phyloP scores from a whole-genome alignment of 2,329 filamentous ascomycete genomes.

The Penicillium oxalicum region DNA sequence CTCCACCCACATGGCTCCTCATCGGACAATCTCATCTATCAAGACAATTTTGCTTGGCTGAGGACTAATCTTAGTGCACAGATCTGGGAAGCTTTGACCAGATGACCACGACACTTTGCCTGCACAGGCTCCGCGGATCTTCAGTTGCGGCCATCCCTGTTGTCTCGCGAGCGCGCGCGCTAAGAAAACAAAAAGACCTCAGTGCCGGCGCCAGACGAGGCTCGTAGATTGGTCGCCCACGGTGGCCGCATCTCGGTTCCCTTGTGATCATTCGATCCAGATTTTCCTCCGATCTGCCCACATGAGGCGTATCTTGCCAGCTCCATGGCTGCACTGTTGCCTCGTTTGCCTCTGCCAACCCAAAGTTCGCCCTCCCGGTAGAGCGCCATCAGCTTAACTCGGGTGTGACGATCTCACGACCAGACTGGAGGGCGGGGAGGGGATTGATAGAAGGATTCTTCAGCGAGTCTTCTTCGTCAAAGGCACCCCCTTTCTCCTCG shows the following conservation, averaged over 20 bases:
- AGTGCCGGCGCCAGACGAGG: background rate
- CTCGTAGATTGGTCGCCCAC: slow-evolving; percentile 2
- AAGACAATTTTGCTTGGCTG: background rate
- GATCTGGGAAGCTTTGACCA: no score
- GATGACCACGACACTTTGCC: no score
- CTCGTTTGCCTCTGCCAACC: slow-evolving; percentile 1
- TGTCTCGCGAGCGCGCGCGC: background rate
- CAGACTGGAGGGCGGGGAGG: no score
- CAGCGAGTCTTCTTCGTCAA: no score
- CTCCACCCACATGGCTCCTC: background rate
- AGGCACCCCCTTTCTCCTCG: background rate
- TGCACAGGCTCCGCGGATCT: no score
- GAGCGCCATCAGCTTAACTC: no score
- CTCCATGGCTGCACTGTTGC: background rate
- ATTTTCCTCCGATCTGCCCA: no score
- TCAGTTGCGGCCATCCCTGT: background rate
- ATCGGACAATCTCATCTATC: background rate
- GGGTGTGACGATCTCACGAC: no score
- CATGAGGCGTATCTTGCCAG: no score
- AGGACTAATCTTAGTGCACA: no score
- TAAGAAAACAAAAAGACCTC: background rate
- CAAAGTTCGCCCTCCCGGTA: background rate
- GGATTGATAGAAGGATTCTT: no score
- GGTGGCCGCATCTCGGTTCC: background rate
- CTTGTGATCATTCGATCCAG: background rate